phyloP scores from a whole-genome alignment of 768 basidiomycete species.

The Russula compacta region DNA sequence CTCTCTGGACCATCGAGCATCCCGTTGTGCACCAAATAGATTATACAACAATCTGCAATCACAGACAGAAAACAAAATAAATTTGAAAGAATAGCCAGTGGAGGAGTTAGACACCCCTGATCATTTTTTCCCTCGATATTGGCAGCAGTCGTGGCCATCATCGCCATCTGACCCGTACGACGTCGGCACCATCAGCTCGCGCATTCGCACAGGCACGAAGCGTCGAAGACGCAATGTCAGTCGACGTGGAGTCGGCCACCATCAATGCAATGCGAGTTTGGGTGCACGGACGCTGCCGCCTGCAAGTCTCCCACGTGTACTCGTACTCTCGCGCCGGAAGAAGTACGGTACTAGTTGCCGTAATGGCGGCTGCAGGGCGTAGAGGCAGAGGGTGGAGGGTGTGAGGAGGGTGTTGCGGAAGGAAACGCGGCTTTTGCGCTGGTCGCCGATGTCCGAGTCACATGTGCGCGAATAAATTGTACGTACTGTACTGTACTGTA shows the following conservation, averaged over 20 bases:
- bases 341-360: no score
- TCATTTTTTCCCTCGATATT: slow-evolving; percentile 59
- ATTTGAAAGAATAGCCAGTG: not conserved
- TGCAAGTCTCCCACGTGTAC: slow-evolving; percentile 19
- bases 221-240: slow-evolving; percentile 41
- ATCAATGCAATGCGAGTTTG: slow-evolving; percentile 67
- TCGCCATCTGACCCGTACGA: slow-evolving; percentile 67
- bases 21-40: slow-evolving; percentile 14
- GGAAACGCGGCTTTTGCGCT: slow-evolving; percentile 72
- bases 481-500: no score
- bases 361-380: not conserved
- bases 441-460: slow-evolving; percentile 74
- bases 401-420: slow-evolving; percentile 63
- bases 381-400: slow-evolving; percentile 34
- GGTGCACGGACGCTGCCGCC: slow-evolving; percentile 39
- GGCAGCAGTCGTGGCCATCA: slow-evolving; percentile 36
- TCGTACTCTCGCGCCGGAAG: slow-evolving; percentile 10
- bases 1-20: slow-evolving; percentile 13
- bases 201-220: slow-evolving; percentile 44
- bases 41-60: slow-evolving; percentile 16
- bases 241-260: slow-evolving; percentile 44
- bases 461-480: not conserved
- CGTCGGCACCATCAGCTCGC: slow-evolving; percentile 43
- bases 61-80: not conserved
- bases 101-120: slow-evolving; percentile 33